phyloP scores from a whole-genome alignment of 345 rosid genomes.

The Sisymbrium altissimum region DNA sequence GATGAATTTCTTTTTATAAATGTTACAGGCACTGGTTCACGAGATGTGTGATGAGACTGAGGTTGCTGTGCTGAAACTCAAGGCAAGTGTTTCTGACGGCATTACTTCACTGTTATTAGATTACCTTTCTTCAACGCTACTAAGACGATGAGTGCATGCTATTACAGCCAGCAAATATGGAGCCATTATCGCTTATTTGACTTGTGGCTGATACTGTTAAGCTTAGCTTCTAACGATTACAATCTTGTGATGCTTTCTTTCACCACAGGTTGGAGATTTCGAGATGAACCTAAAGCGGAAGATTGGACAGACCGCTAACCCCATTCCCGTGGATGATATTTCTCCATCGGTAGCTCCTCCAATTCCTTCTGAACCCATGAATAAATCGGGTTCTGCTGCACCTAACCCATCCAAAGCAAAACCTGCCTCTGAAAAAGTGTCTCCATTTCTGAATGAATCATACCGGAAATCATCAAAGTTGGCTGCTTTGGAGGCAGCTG shows the following conservation, averaged over 20 bases:
- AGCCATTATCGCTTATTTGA: neutral
- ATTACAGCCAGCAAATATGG: neutral
- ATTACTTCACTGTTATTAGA: neutral
- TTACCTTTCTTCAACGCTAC: neutral
- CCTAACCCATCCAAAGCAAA: constrained; percentile 47
- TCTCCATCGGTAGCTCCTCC: constrained; percentile 81
- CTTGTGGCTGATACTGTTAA: neutral
- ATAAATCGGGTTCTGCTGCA: constrained; percentile 43
- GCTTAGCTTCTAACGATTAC: neutral
- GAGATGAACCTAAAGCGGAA: constrained; percentile 88
- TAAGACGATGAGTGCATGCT: neutral
- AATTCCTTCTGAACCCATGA: constrained; percentile 76
- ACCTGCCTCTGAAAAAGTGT: constrained; percentile 48
- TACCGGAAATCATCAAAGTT: constrained; percentile 69
- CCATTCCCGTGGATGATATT: constrained; percentile 45
- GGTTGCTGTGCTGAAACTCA: constrained; percentile 81
- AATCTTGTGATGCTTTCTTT: constrained; percentile 1
- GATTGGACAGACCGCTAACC: constrained; percentile 43
- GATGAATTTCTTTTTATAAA: constrained; percentile 6
- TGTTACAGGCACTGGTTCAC: constrained; percentile 60
- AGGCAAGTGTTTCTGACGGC: constrained; percentile 45
- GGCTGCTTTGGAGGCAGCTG: constrained; percentile 81
- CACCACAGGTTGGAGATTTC: constrained; percentile 73
- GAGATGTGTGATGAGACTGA: constrained; percentile 98
- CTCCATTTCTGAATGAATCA: constrained; percentile 58